Conservation (phyloP, 73 alveolate genomes). For the Symbiodinium natans region DNA sequence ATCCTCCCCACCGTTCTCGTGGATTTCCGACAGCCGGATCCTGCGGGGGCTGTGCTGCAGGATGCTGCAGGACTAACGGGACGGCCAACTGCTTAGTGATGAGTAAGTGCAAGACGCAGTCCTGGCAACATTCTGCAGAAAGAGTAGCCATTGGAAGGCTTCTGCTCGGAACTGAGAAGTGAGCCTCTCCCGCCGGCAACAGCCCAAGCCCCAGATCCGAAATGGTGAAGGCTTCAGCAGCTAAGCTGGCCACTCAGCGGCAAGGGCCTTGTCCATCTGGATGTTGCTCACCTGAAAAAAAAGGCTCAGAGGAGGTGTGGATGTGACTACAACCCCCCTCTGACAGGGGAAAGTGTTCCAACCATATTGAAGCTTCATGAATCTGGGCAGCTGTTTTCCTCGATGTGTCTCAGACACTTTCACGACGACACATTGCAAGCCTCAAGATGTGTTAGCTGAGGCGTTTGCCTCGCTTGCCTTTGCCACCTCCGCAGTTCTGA, state of each 20-base stretch:
- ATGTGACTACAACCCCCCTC: too few relatives aligned
- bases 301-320: too few relatives aligned
- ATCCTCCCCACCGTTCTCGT: conserved; percentile 2
- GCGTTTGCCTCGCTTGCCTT: conserved; percentile 42
- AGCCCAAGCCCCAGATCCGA: not conserved
- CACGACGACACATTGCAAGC: too few relatives aligned
- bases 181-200: conserved; percentile 30
- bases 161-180: conserved; percentile 46
- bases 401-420: too few relatives aligned
- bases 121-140: conserved; percentile 78
- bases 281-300: conserved; percentile 73
- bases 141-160: conserved; percentile 82
- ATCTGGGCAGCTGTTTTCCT: not conserved
- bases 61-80: too few relatives aligned
- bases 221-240: not conserved
- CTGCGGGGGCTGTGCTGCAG: not conserved
- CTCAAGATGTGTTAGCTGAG: too few relatives aligned
- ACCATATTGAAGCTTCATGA: not conserved
- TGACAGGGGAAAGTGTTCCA: too few relatives aligned
- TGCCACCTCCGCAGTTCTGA: conserved; percentile 78
- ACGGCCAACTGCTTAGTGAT: not conserved
- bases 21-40: conserved; percentile 74
- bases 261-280: conserved; percentile 46
- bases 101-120: not conserved
- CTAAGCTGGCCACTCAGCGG: conserved; percentile 24